phyloP scores from a whole-genome alignment of 176 grass and related monocot genomes.

The Oryza longistaminata region DNA sequence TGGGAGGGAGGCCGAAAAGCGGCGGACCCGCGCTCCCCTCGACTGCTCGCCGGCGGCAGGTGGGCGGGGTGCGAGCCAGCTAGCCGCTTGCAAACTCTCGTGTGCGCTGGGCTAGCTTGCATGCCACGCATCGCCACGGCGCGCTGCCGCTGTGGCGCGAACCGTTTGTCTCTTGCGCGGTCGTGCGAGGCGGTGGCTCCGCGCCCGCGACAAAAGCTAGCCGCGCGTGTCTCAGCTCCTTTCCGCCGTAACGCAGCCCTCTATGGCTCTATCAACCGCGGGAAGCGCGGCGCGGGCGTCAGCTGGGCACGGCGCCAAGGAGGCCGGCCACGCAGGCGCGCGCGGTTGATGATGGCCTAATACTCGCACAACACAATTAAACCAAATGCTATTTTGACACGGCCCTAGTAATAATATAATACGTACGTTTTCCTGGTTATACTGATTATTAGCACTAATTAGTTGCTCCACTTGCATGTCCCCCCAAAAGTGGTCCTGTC shows the following conservation, averaged over 20 bases:
- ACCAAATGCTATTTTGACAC: background rate
- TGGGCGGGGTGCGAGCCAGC: no score
- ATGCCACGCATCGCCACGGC: no score
- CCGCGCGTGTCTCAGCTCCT: no score
- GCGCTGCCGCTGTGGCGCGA: no score
- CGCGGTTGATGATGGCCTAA: background rate
- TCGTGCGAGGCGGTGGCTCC: background rate
- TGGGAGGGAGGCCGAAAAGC: slow-evolving; percentile 60
- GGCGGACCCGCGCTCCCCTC: slow-evolving; percentile 44
- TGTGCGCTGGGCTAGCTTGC: no score
- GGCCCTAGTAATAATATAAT: background rate
- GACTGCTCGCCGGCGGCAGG: background rate
- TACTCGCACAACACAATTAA: background rate
- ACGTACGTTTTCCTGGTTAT: background rate
- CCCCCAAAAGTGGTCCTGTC: background rate
- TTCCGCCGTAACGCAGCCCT: background rate
- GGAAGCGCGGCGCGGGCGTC: no score
- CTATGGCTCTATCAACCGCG: background rate
- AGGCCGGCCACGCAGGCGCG: no score
- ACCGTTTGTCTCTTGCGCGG: slow-evolving; percentile 28
- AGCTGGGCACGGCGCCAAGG: no score
- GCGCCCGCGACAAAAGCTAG: background rate
- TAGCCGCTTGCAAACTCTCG: no score
- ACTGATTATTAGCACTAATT: background rate
- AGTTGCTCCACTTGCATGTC: background rate